Base-by-base conservation (phyloP, 2,329 filamentous ascomycete species). In the Aureobasidium sp. region DNA sequence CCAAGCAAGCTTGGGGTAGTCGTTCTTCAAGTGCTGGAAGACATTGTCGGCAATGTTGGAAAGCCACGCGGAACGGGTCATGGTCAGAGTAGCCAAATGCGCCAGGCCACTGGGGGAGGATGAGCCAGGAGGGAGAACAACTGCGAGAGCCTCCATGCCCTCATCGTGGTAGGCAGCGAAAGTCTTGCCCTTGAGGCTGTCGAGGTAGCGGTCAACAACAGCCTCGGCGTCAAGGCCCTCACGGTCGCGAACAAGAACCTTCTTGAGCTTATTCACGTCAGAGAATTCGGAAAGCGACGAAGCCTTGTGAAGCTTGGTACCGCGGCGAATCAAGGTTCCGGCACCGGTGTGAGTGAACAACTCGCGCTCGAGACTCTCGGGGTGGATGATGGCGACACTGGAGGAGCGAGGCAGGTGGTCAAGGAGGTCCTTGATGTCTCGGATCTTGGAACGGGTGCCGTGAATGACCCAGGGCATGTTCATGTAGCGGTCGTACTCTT, bases 91-190 rank as follows among this genome's bases (percentile, higher is more conserved):
- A 21, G 92, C 88, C 57, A 97, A 82, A 59, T 93, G 93, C 15
- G 92, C 88, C 66, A 94, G 81, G 38, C 85, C 80, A 40, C 84
- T 82, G 15, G 84, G 77, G 33, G 84, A 81, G 40, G 84, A 82
- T 47, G 84, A 82, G 50, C 79, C 78, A 2, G 89, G 84, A 42
- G 91, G 90, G 55, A 96, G 81, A 31, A 96, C 90, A 67, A 99
- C 87, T 27, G 89, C 92, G 46, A 99, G 79, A 63, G 92, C 93
- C 70, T 95, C 91, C 87, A 97, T 92, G 35, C 86, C 84, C 69
- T 96, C 92, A 68, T 99, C 93, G 67, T 89, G 96, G 79, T 96
- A 97, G 23, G 92, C 90, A 74, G 89, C 91, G 79, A 99, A 97
- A 9, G 88, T 81, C 65, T 86, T 85, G 64, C 83, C 82, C 71